These are phyloP conservation scores for Geotrichum citri-aurantii DNA, from an alignment of 1,139 yeast genomes.

Conservation along the genomic window DNA sequence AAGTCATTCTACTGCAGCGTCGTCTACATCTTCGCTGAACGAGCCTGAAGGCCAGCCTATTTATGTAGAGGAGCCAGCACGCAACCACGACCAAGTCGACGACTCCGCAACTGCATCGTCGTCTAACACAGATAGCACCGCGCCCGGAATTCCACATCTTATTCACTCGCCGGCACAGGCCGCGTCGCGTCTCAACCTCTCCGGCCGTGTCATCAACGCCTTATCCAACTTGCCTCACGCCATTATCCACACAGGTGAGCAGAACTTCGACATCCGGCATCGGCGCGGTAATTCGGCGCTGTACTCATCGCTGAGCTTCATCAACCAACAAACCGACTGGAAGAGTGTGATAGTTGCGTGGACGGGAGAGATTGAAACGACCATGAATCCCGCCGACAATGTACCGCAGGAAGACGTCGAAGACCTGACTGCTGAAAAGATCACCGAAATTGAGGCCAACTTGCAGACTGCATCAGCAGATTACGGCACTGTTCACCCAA, in stretches of 20 bases:
- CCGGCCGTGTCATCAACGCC: constrained; percentile 64
- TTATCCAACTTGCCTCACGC: constrained; percentile 65
- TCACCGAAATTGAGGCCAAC: constrained; percentile 17
- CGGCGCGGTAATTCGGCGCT: constrained; percentile 83
- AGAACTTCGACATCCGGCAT: constrained; percentile 27
- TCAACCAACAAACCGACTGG: constrained; percentile 55
- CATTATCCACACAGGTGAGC: constrained; percentile 33
- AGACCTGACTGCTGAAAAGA: constrained; percentile 19
- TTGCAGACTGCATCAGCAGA: constrained; percentile 29
- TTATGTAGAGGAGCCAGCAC: neutral
- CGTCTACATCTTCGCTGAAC: constrained; percentile 3
- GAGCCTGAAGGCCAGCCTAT: neutral
- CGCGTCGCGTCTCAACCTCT: constrained; percentile 36
- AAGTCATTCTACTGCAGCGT: neutral
- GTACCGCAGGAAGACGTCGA: constrained; percentile 16
- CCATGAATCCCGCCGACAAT: constrained; percentile 18
- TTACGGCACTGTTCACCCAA: constrained; percentile 54
- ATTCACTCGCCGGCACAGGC: constrained; percentile 16
- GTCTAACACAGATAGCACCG: neutral
- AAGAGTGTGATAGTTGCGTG: constrained; percentile 82
- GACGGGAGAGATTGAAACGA: constrained; percentile 69
- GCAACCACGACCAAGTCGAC: neutral
- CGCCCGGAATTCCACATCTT: constrained; percentile 6
- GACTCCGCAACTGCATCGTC: neutral
- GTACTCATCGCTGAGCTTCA: constrained; percentile 63